Evolutionary conservation across 805 yeast species (phyloP), one percentile per base, ranked within the genome.

Genomic region (Lachancea sp.): DNA sequence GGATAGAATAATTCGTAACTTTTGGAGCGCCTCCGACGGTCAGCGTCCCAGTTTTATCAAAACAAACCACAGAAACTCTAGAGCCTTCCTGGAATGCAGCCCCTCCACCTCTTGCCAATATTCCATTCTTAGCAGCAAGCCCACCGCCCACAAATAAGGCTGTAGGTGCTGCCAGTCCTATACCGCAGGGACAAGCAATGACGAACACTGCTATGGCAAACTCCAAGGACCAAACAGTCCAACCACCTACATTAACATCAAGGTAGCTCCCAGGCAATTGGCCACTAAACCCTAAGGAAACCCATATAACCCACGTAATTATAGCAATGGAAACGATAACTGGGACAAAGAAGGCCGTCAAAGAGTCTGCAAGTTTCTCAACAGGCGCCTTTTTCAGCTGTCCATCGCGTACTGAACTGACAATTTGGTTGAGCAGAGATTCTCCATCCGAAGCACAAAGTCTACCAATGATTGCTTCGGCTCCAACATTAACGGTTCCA

Each of bases 121-220:
- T 79, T 17, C 91, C 93, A 58, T 78, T 66, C 56, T 79, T 81
- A 12, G 93, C 93, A 31, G 90, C 88, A 41, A 85, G 60, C 0
- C 91, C 88, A 15, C 87, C 71, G 2, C 93, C 93, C 11, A 85
- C 88, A 67, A 81, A 83, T 34, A 85, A 60, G 0, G 93, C 91
- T 1, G 91, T 84, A 1, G 93, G 93, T 1, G 91, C 93, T 19
- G 93, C 93, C 18, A 85, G 67, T 1, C 91, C 93, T 53, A 85
- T 77, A 1, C 91, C 95, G 68, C 93, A 85, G 1, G 95, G 95
- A 58, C 95, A 85, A 0, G 91, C 91, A 41, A 85, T 78, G 1
- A 85, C 91, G 65, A 85, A 83, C 1, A 85, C 91, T 0, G 90
- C 77, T 51, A 85, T 81, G 1, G 89, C 78, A 63, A 85, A 85